Base-by-base conservation (phyloP, 2,329 filamentous ascomycete genomes). In the Alternaria solani region DNA sequence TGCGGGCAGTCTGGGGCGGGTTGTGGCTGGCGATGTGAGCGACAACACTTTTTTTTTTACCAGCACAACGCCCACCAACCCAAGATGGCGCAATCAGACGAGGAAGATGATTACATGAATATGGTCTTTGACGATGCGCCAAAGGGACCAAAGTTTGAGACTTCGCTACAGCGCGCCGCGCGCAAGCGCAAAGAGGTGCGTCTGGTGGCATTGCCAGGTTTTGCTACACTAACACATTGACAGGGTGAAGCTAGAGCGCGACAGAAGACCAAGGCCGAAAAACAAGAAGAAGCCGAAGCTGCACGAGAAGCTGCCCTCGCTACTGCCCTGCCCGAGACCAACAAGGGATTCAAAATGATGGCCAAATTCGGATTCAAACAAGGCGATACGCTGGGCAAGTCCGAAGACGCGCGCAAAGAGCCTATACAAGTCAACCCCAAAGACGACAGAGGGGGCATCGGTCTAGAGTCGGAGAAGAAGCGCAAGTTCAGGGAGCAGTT, bases 281-380 rank as follows among this genome's bases (percentile, higher is more conserved):
- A 90, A 41, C 91, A 88, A n/a, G 88, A 87, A 51, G 89, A 93
- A 67, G 92, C 91, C 69, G 87, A 86, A 8, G 85, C 84, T 42
- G 87, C 87, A 16, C 89, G 93, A 53, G 92, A 97, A 76, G 87
- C 85, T 38, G 92, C 91, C 0, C 86, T 97, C 26, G 85, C 89
- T 5, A 91, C 90, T 5, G 83, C 95, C 49, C 82, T 97, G 7
- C 86, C 89, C 20, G 81, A 85, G 16, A 84, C 87, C 51, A 96
- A 89, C 81, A 98, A 97, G 75, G 95, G 94, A 1, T 88, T 96
- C 63, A 88, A 92, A 66, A 97, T 99, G 93, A 97, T 99, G 94
- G 90, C 92, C 23, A 94, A 92, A 79, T 92, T 99, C 85, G 95
- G 95, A 1, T 99, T 96, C 81, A 90, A 88, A 59, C 83, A 87